Base-by-base conservation (phyloP, 208 protist species). In the Vickermania spadyakhi region DNA sequence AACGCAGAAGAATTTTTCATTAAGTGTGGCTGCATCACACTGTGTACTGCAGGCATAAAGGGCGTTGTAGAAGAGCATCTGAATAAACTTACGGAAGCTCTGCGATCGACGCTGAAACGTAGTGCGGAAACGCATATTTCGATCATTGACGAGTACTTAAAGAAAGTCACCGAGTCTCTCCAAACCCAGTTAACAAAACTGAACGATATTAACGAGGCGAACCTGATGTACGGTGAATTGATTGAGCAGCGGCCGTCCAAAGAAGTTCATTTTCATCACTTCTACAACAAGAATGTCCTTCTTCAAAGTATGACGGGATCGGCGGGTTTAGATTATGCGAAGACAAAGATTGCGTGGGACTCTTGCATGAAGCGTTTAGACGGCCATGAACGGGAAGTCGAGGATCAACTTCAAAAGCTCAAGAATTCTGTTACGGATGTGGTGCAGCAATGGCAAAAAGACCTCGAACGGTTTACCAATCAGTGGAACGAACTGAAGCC, bases 401-500 rank as follows among this genome's bases (percentile, higher is more conserved):
- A 96, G 60, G 84, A 97, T 7, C 86, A 97, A 72, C 73, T 96
- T 28, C 76, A 72, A 11, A 66, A 67, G 28, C 70, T 98, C 36
- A 78, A 78, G 52, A 56, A 54, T 21, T 66, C 66, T 22, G 87
- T 98, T 1, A 68, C 72, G 7, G 67, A 77, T 2, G 81, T 79
- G 27, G 67, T 97, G 5, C 81, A 86, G 36, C 75, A 69, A 27
- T 97, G 90, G 79, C 49, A 72, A 25, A 89, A 84, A 45, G 82
- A 95, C 61, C 51, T 96, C 18, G 77, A 93, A 51, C 90, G 96
- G 21, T 98, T 98, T 70, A 71, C 75, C 1, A 88, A 84, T 49
- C 86, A 91, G 31, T 98, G 94, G 95, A 76, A 95, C 28, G 94
- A 96, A 65, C 59, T 95, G 28, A 97, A 98, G 72, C 95, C 95